Evolutionary conservation across 2,329 filamentous ascomycete genomes (phyloP).

Genomic region (Trichoderma afroharzianum): DNA sequence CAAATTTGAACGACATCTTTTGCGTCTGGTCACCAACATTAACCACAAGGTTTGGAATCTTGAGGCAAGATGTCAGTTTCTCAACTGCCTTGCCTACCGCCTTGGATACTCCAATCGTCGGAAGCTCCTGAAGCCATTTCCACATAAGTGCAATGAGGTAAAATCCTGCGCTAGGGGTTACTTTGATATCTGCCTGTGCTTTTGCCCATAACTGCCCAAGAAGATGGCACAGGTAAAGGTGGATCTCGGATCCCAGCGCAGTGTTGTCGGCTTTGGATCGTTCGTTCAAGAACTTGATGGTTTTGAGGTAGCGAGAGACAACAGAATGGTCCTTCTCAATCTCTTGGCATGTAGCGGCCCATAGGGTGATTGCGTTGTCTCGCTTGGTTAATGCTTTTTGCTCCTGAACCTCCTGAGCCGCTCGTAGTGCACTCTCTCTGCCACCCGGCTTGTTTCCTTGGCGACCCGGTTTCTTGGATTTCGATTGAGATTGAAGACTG

Average conservation of each 20-base stretch:
- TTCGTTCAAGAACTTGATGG: slow-evolving; percentile 44
- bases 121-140: slow-evolving; percentile 23
- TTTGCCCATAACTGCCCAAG: slow-evolving; percentile 24
- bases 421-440: slow-evolving; percentile 37
- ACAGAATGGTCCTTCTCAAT: slow-evolving; percentile 44
- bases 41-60: background rate
- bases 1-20: background rate
- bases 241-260: slow-evolving; percentile 32
- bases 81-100: slow-evolving; percentile 18
- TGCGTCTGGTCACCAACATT: background rate
- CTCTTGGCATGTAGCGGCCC: slow-evolving; percentile 23
- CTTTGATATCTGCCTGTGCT: background rate
- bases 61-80: slow-evolving; percentile 8
- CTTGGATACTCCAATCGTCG: slow-evolving; percentile 18
- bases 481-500: slow-evolving; percentile 17
- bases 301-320: slow-evolving; percentile 45
- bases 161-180: slow-evolving; percentile 15
- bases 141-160: slow-evolving; percentile 27
- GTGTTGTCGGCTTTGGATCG: slow-evolving; percentile 34
- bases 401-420: slow-evolving; percentile 33
- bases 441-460: slow-evolving; percentile 25
- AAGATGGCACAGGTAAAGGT: slow-evolving; percentile 35
- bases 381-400: slow-evolving; percentile 26
- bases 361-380: background rate
- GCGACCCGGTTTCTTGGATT: slow-evolving; percentile 22